A percentile compares a stretch with the other conserved stretches of the same genome.
Evolutionary conservation across 164 flowering plant species (phyloP).

Genomic region (Liquidambar formosana): DNA sequence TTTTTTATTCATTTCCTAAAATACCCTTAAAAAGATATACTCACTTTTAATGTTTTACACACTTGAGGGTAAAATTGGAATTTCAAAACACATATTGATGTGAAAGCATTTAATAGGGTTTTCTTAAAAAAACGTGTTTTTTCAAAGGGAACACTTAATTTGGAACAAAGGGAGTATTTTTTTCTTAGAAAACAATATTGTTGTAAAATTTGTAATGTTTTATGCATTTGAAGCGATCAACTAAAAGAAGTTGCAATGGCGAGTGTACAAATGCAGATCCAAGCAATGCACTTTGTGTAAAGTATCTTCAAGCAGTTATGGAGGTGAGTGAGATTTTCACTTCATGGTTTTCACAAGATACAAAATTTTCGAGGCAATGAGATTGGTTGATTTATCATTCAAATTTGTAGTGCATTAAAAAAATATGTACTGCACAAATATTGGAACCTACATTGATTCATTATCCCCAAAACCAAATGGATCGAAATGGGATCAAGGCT

Average conservation of each 20-base stretch:
- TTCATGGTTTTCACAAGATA: not conserved
- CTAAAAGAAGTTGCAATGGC: slow-evolving; percentile 27
- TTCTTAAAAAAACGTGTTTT: too few species aligned
- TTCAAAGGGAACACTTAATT: too few species aligned
- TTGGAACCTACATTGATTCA: slow-evolving; percentile 17
- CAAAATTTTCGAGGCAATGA: not conserved
- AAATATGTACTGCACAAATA: not conserved
- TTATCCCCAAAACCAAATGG: slow-evolving; percentile 6
- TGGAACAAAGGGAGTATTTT: too few species aligned
- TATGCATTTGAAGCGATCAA: slow-evolving; percentile 16
- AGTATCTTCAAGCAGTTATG: slow-evolving; percentile 14
- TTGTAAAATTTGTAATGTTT: too few species aligned
- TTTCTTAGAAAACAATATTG: too few species aligned
- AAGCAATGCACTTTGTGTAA: slow-evolving; percentile 14
- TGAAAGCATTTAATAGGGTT: too few species aligned
- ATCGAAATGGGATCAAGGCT: not conserved
- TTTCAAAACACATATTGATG: too few species aligned
- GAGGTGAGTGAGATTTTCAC: slow-evolving; percentile 1
- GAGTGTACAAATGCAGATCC: slow-evolving; percentile 24
- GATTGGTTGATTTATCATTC: not conserved
- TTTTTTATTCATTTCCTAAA: too few species aligned
- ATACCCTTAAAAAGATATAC: too few species aligned
- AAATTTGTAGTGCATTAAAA: slow-evolving; percentile 12
- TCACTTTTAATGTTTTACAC: too few species aligned
- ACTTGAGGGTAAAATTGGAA: too few species aligned